A percentile compares a stretch with the other conserved stretches of the same genome.
phyloP scores from a whole-genome alignment of 306 rosid species.

The Gastrolobium villosum region DNA sequence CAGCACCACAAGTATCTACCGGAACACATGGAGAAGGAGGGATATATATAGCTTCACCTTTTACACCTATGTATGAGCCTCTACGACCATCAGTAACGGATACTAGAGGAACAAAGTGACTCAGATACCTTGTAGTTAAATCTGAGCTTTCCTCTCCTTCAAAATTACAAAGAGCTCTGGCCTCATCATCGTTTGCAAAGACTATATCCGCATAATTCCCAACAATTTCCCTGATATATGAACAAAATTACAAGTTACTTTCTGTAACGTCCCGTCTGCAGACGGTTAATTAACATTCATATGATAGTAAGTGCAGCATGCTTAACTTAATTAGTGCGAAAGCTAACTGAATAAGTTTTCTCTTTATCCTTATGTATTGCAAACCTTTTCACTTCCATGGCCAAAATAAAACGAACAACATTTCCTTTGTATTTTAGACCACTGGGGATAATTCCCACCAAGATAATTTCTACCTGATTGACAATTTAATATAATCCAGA shows the following conservation, averaged over 20 bases:
- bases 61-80: conserved; percentile 89
- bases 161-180: conserved; percentile 81
- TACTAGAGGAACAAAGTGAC: conserved; percentile 90
- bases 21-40: conserved; percentile 92
- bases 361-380: no score
- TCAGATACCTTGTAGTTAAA: conserved; percentile 78
- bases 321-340: no score
- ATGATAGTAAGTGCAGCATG: no score
- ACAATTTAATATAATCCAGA: no score
- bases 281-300: no score
- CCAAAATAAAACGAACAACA: no score
- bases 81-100: conserved; percentile 84
- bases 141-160: conserved; percentile 65
- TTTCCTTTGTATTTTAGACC: no score
- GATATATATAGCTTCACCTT: conserved; percentile 89
- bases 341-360: no score
- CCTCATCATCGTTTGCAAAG: conserved; percentile 91
- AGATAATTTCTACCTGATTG: no score
- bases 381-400: no score
- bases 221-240: conserved; percentile 76
- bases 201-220: conserved; percentile 81
- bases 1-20: conserved; percentile 96
- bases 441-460: no score
- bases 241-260: conserved; percentile 33
- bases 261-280: no score